Percentiles rank a stretch among this genome's conserved stretches.
phyloP scores from a whole-genome alignment of 371 early-diverging fungal genomes.

The Actinomortierella ambigua region DNA sequence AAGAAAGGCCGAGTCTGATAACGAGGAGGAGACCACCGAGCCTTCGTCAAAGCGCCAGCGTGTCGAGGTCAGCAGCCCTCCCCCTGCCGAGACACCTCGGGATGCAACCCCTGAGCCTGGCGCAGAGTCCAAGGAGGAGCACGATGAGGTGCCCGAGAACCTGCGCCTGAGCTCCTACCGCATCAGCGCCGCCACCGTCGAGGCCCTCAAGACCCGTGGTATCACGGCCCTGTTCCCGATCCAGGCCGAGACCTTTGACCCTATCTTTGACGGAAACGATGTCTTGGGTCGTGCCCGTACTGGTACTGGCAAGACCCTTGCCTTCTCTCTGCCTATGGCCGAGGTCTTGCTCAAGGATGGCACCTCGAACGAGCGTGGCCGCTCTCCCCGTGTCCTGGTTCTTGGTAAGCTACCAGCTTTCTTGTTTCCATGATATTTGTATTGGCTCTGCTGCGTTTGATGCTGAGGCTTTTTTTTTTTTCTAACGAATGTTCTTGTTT shows the following conservation, averaged over 20 bases:
- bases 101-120: constrained; percentile 42
- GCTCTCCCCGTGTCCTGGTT: constrained; percentile 85
- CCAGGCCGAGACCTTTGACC: constrained; percentile 86
- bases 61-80: constrained; percentile 13
- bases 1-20: constrained; percentile 31
- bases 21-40: constrained; percentile 41
- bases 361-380: constrained; percentile 58
- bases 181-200: constrained; percentile 65
- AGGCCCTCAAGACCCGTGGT: constrained; percentile 69
- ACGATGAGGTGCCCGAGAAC: constrained; percentile 67
- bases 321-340: constrained; percentile 89
- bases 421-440: constrained; percentile 18
- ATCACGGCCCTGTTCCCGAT: constrained; percentile 90
- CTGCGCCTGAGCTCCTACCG: constrained; percentile 68
- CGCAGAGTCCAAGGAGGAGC: constrained; percentile 26
- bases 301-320: constrained; percentile 95
- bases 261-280: constrained; percentile 87
- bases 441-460: constrained; percentile 3
- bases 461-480: background rate
- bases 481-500: background rate
- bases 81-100: constrained; percentile 22
- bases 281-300: constrained; percentile 95
- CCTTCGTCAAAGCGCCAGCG: constrained; percentile 30
- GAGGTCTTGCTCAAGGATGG: constrained; percentile 72
- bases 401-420: constrained; percentile 47